These are phyloP conservation scores for Sphagnum fallax DNA, from an alignment of 228 moss, liverwort and hornwort species.

Conservation along the genomic window DNA sequence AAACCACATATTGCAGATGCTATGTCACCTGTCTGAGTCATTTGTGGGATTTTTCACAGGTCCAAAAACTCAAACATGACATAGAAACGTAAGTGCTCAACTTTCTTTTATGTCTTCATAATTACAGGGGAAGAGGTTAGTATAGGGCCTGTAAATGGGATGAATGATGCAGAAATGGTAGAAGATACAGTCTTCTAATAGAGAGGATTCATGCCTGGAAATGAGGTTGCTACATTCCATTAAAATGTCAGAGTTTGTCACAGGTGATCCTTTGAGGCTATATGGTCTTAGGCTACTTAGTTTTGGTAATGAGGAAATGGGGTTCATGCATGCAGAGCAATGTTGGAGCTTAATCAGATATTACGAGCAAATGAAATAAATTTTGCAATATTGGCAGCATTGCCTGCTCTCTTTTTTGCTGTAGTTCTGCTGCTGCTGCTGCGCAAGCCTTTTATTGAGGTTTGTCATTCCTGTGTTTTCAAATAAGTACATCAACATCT, in stretches of 20 bases:
- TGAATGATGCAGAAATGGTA: too few species aligned
- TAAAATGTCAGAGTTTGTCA: not conserved
- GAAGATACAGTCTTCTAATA: too few species aligned
- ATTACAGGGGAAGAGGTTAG: too few species aligned
- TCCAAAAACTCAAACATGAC: conserved; percentile 97
- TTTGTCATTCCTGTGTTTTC: conserved; percentile 11
- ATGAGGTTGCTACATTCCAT: too few species aligned
- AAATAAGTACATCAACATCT: too few species aligned
- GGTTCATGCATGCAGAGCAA: conserved; percentile 43
- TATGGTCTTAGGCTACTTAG: too few species aligned
- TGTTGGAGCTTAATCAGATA: conserved; percentile 95
- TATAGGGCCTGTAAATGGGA: too few species aligned
- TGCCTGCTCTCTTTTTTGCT: conserved; percentile 69
- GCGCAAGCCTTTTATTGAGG: conserved; percentile 56
- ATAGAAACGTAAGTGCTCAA: conserved; percentile 68
- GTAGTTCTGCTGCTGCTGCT: conserved; percentile 48
- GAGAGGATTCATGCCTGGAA: too few species aligned
- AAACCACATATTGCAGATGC: too few species aligned
- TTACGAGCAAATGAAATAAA: conserved; percentile 98
- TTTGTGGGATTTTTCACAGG: conserved; percentile 25
- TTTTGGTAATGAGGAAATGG: too few species aligned
- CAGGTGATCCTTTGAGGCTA: too few species aligned
- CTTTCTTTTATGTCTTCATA: not conserved
- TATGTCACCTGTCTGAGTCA: too few species aligned
- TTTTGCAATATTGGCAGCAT: conserved; percentile 85